phyloP scores from a whole-genome alignment of 2,329 filamentous ascomycete species.

The Fusarium sp. region DNA sequence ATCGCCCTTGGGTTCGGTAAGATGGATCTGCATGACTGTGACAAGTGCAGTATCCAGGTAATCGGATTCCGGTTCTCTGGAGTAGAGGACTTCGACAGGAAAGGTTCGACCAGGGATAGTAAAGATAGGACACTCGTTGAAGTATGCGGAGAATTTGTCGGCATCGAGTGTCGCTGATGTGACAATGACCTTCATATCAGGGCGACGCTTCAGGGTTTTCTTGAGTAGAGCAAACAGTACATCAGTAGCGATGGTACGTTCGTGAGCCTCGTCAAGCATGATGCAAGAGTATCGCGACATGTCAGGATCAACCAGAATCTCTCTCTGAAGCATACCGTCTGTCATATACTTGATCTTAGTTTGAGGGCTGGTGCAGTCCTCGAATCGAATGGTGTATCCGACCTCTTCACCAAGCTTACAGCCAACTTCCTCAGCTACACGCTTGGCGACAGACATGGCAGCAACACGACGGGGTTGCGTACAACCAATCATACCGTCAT shows the following conservation, averaged over 20 bases:
- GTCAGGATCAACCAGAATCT: conserved; percentile 92
- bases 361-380: conserved; percentile 87
- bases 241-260: conserved; percentile 95
- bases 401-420: conserved; percentile 92
- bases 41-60: conserved; percentile 95
- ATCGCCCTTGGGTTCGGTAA: conserved; percentile 91
- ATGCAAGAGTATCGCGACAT: conserved; percentile 93
- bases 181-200: conserved; percentile 93
- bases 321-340: conserved; percentile 96
- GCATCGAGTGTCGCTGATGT: conserved; percentile 97
- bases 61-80: conserved; percentile 92
- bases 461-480: conserved; percentile 97
- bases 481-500: conserved; percentile 91
- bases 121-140: conserved; percentile 95
- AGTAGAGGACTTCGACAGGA: conserved; percentile 96
- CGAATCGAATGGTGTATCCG: conserved; percentile 97
- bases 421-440: conserved; percentile 95
- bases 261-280: conserved; percentile 98
- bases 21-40: conserved; percentile 97
- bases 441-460: conserved; percentile 96
- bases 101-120: conserved; percentile 95
- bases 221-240: conserved; percentile 95
- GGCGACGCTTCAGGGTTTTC: conserved; percentile 86
- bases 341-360: conserved; percentile 99
- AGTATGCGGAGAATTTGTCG: conserved; percentile 97